Conservation (phyloP, 768 basidiomycete genomes). For the Russula sp. region DNA sequence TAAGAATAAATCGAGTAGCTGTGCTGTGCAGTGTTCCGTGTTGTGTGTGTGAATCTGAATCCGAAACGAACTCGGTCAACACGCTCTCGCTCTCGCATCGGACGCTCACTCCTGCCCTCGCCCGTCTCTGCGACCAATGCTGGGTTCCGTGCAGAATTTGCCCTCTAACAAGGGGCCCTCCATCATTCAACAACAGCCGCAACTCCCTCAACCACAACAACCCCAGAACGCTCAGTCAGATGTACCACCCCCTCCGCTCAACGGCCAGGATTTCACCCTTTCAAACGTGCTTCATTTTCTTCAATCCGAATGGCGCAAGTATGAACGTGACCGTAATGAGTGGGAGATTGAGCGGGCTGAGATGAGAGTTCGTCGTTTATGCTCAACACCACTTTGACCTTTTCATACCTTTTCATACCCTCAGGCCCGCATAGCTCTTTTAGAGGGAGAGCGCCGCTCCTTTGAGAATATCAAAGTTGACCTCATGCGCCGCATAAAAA, state of each 20-base stretch:
- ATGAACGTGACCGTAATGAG: constrained; percentile 97
- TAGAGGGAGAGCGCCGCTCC: constrained; percentile 94
- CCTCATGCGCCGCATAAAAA: constrained; percentile 93
- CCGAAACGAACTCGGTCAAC: too few relatives aligned
- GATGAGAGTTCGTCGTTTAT: constrained; percentile 72
- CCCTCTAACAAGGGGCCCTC: constrained; percentile 24
- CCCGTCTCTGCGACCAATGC: constrained; percentile 42
- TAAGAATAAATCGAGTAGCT: not conserved
- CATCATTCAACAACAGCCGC: constrained; percentile 47
- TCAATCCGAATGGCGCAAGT: constrained; percentile 96
- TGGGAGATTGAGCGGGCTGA: constrained; percentile 99
- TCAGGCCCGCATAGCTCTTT: constrained; percentile 91
- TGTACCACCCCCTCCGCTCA: constrained; percentile 72
- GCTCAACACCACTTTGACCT: constrained; percentile 21
- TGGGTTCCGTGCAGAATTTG: constrained; percentile 53
- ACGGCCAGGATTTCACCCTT: constrained; percentile 87
- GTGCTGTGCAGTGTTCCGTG: too few relatives aligned
- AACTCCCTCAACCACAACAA: constrained; percentile 45
- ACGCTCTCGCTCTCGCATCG: not conserved
- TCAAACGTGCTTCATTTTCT: constrained; percentile 94
- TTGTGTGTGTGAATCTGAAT: too few relatives aligned
- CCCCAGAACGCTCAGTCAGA: constrained; percentile 40
- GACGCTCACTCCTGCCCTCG: constrained; percentile 25
- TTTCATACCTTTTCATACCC: constrained; percentile 18
- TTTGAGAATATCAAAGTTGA: constrained; percentile 97